These are phyloP conservation scores for Pleurotus platypus DNA, from an alignment of 768 basidiomycete species.

Conservation along the genomic window DNA sequence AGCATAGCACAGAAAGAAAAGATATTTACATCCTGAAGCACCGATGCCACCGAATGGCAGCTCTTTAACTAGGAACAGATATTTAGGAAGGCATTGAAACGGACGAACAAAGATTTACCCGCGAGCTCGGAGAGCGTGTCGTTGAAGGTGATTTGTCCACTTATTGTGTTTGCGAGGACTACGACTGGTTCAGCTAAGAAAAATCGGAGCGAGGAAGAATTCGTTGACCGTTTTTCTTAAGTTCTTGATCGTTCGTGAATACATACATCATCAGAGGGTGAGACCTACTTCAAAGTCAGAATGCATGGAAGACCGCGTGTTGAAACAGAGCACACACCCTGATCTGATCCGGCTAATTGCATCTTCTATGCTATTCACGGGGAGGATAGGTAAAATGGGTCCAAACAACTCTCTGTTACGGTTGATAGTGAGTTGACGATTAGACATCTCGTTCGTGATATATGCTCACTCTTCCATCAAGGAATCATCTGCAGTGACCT, in stretches of 20 bases:
- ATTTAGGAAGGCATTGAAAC: neutral
- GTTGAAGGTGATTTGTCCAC: slow-evolving; percentile 56
- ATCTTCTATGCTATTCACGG: slow-evolving; percentile 50
- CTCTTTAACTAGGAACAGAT: slow-evolving; percentile 17
- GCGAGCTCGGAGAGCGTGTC: slow-evolving; percentile 55
- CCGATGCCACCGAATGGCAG: slow-evolving; percentile 56
- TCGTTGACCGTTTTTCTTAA: slow-evolving; percentile 32
- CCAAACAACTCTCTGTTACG: slow-evolving; percentile 70
- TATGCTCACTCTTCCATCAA: slow-evolving; percentile 56
- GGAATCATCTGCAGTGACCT: slow-evolving; percentile 51
- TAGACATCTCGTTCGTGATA: neutral
- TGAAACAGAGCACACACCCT: slow-evolving; percentile 31
- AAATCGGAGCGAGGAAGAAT: slow-evolving; percentile 8
- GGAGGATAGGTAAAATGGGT: slow-evolving; percentile 61
- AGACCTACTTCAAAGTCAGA: slow-evolving; percentile 30
- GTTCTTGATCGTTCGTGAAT: slow-evolving; percentile 48
- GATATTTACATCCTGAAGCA: slow-evolving; percentile 58
- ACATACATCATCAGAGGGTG: slow-evolving; percentile 62
- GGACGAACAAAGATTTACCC: slow-evolving; percentile 26
- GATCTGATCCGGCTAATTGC: slow-evolving; percentile 53
- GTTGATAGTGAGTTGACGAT: neutral
- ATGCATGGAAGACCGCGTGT: too few relatives aligned
- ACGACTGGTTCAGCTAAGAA: neutral
- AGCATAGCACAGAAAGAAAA: neutral
- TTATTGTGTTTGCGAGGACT: slow-evolving; percentile 56